phyloP scores from a whole-genome alignment of 2,329 filamentous ascomycete species.

The Fusarium sp. region DNA sequence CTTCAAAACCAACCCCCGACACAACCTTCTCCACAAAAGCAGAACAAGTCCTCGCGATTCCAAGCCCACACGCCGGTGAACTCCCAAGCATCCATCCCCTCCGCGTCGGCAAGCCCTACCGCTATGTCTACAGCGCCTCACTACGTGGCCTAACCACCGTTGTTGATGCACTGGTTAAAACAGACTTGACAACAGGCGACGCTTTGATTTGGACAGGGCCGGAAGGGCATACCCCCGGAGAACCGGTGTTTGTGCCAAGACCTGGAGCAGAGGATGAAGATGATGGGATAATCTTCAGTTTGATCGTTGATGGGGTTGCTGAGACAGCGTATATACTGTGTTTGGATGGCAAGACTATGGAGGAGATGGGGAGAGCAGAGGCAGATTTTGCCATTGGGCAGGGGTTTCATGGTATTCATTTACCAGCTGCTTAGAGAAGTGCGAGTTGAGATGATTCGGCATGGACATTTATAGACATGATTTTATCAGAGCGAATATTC shows the following conservation, averaged over 20 bases:
- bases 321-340: slow-evolving; percentile 73
- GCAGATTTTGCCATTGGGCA: slow-evolving; percentile 69
- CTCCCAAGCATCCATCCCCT: slow-evolving; percentile 73
- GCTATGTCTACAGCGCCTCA: slow-evolving; percentile 69
- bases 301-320: slow-evolving; percentile 71
- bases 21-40: slow-evolving; percentile 34
- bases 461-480: background rate
- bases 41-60: slow-evolving; percentile 58
- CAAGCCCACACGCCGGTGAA: slow-evolving; percentile 67
- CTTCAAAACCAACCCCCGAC: slow-evolving; percentile 27
- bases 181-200: slow-evolving; percentile 66
- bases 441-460: background rate
- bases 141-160: slow-evolving; percentile 69
- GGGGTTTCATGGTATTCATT: slow-evolving; percentile 73
- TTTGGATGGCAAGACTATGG: slow-evolving; percentile 70
- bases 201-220: slow-evolving; percentile 67
- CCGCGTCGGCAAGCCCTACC: slow-evolving; percentile 63
- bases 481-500: background rate
- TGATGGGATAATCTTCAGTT: slow-evolving; percentile 69
- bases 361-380: slow-evolving; percentile 72
- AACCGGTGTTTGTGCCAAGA: slow-evolving; percentile 72
- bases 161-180: slow-evolving; percentile 73
- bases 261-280: slow-evolving; percentile 64
- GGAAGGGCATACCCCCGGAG: slow-evolving; percentile 72
- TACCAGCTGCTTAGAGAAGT: slow-evolving; percentile 24